Evolutionary conservation across 2,329 filamentous ascomycete species (phyloP).

Genomic region (Colletotrichum sp.): DNA sequence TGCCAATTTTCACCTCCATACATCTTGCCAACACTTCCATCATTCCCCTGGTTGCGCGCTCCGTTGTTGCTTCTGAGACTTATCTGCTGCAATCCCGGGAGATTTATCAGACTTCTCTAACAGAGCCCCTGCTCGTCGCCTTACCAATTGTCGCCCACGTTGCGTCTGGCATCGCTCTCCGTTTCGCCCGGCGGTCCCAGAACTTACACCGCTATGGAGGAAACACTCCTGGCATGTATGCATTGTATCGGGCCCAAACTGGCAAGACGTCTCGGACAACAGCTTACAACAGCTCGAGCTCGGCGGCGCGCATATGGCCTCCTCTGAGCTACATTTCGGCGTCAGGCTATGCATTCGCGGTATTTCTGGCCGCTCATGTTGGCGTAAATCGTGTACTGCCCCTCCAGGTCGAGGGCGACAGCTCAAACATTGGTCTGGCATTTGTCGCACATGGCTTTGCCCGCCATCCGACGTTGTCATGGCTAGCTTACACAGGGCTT

Average conservation of each 20-base stretch:
- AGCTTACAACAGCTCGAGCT: conserved; percentile 27
- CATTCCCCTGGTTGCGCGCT: conserved; percentile 76
- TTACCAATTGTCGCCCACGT: conserved; percentile 80
- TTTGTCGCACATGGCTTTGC: conserved; percentile 89
- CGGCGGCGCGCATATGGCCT: conserved; percentile 65
- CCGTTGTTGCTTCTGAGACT: conserved; percentile 76
- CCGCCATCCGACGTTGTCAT: conserved; percentile 69
- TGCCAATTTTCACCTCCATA: conserved; percentile 75
- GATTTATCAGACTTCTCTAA: conserved; percentile 83
- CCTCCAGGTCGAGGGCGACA: conserved; percentile 79
- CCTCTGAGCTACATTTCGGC: conserved; percentile 70
- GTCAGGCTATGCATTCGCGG: conserved; percentile 74
- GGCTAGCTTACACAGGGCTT: conserved; percentile 71
- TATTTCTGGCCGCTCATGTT: conserved; percentile 73
- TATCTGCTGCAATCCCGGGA: conserved; percentile 92
- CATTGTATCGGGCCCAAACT: conserved; percentile 36
- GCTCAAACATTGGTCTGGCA: conserved; percentile 81
- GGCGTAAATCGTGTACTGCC: conserved; percentile 80
- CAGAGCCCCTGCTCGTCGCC: conserved; percentile 81
- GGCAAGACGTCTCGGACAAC: conserved; percentile 34
- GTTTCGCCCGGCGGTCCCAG: conserved; percentile 75
- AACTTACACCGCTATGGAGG: conserved; percentile 79
- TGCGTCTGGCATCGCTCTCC: conserved; percentile 76
- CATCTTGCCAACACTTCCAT: conserved; percentile 84
- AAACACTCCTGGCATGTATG: conserved; percentile 59